Evolutionary conservation across 257 asterid genomes (phyloP).

Genomic region (Forsythia viridissima): DNA sequence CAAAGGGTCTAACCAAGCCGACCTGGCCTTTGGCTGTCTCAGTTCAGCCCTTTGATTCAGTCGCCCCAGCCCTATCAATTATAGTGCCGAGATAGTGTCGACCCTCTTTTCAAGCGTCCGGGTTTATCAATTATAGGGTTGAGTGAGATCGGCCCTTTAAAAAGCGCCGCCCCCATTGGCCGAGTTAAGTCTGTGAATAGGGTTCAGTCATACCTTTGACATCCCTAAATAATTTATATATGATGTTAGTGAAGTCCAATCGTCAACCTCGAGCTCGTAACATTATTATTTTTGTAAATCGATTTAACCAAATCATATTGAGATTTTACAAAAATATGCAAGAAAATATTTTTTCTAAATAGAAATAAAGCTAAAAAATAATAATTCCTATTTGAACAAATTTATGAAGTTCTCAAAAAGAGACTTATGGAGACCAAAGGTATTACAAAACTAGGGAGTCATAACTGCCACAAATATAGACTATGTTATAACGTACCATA

Average conservation of each 20-base stretch:
- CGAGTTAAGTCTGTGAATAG: too few relatives aligned
- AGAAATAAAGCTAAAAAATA: not conserved
- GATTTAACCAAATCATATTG: not conserved
- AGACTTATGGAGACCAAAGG: conserved; percentile 2
- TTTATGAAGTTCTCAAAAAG: not conserved
- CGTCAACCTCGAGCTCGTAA: too few relatives aligned
- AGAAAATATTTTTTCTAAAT: not conserved
- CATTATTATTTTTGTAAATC: not conserved
- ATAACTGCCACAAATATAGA: conserved; percentile 41
- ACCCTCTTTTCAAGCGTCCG: not conserved
- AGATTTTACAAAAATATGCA: not conserved
- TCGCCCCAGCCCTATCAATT: too few relatives aligned
- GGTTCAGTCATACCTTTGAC: too few relatives aligned
- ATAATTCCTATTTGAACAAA: not conserved
- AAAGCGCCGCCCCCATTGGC: too few relatives aligned
- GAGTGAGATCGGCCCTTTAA: not conserved
- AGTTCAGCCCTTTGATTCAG: too few relatives aligned
- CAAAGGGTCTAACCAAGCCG: not conserved
- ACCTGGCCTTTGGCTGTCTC: not conserved
- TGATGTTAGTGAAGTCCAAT: too few relatives aligned
- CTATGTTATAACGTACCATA: conserved; percentile 23
- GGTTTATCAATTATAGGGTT: not conserved
- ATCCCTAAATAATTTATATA: too few relatives aligned
- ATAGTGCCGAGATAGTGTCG: too few relatives aligned
- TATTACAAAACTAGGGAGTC: conserved; percentile 17